Evolutionary conservation across 768 basidiomycete genomes (phyloP).

Genomic region (Suillus discolor): DNA sequence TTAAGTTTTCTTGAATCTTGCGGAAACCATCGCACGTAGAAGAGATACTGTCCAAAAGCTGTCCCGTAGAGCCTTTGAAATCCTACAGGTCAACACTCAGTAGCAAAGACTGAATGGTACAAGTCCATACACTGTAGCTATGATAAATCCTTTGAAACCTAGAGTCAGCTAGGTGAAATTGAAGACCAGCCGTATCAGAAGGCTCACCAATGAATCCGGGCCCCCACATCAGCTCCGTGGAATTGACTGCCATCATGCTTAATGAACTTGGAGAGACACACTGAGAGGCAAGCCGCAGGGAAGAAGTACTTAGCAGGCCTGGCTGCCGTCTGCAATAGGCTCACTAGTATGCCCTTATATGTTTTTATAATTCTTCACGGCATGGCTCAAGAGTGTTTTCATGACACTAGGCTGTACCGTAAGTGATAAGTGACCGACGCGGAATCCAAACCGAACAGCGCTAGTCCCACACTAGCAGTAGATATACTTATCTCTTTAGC

Average conservation of each 20-base stretch:
- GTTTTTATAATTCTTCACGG: not conserved
- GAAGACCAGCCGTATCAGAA: not conserved
- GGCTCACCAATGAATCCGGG: slow-evolving; percentile 21
- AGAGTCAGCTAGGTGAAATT: not conserved
- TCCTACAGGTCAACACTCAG: not conserved
- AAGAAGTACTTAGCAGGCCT: not conserved
- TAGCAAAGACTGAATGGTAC: not conserved
- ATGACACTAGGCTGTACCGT: too few species aligned
- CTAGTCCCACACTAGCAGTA: too few species aligned
- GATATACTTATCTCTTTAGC: too few species aligned
- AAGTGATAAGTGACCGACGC: too few species aligned
- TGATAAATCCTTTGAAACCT: slow-evolving; percentile 13
- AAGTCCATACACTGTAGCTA: slow-evolving; percentile 17
- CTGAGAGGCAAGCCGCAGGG: not conserved
- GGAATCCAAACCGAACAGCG: too few species aligned
- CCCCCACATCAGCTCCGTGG: slow-evolving; percentile 9
- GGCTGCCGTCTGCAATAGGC: not conserved
- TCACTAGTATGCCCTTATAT: not conserved
- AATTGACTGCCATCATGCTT: slow-evolving; percentile 10
- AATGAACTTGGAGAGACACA: not conserved
- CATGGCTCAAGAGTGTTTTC: not conserved
- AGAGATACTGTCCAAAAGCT: slow-evolving; percentile 18
- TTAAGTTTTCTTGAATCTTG: slow-evolving; percentile 15
- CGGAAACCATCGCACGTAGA: slow-evolving; percentile 23
- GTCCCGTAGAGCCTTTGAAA: slow-evolving; percentile 22